phyloP scores from a whole-genome alignment of 768 basidiomycete species.

The Basidioascus undulatus region DNA sequence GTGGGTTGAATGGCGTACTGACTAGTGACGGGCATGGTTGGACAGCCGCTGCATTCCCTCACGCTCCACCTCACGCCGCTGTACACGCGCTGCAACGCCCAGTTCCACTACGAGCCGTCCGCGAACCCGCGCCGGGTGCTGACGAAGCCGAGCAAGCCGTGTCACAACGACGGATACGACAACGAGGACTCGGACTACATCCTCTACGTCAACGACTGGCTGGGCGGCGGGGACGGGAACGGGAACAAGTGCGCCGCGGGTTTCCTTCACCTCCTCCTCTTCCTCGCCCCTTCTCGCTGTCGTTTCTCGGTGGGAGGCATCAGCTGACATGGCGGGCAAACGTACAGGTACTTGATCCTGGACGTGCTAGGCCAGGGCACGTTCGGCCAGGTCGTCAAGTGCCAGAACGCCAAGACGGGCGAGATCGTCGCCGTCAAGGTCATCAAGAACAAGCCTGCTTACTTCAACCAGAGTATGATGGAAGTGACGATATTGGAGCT shows the following conservation, averaged over 20 bases:
- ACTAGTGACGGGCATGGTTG: too few species aligned
- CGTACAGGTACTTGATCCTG: conserved; percentile 70
- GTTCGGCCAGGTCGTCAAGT: conserved; percentile 98
- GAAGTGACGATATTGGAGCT: conserved; percentile 93
- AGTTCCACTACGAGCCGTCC: conserved; percentile 79
- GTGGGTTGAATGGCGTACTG: too few species aligned
- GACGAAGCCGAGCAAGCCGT: conserved; percentile 89
- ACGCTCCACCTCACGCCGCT: conserved; percentile 75
- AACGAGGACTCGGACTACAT: conserved; percentile 99
- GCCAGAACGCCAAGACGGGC: conserved; percentile 97
- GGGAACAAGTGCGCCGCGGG: conserved; percentile 60
- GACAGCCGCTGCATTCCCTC: conserved; percentile 36
- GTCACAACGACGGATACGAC: conserved; percentile 89
- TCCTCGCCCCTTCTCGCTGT: not conserved
- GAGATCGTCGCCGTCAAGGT: conserved; percentile 98
- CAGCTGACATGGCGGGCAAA: not conserved
- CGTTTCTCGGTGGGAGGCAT: not conserved
- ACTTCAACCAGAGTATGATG: conserved; percentile 99
- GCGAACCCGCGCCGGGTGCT: conserved; percentile 90
- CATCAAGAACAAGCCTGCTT: conserved; percentile 98
- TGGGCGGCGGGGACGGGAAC: conserved; percentile 80
- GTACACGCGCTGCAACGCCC: conserved; percentile 79
- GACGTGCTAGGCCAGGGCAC: conserved; percentile 97
- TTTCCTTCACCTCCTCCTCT: not conserved
- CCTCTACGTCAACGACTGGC: conserved; percentile 92